A percentile compares a stretch with the other conserved stretches of the same genome.
phyloP scores from a whole-genome alignment of 768 basidiomycete genomes.

The Cyclocybe aegerita region DNA sequence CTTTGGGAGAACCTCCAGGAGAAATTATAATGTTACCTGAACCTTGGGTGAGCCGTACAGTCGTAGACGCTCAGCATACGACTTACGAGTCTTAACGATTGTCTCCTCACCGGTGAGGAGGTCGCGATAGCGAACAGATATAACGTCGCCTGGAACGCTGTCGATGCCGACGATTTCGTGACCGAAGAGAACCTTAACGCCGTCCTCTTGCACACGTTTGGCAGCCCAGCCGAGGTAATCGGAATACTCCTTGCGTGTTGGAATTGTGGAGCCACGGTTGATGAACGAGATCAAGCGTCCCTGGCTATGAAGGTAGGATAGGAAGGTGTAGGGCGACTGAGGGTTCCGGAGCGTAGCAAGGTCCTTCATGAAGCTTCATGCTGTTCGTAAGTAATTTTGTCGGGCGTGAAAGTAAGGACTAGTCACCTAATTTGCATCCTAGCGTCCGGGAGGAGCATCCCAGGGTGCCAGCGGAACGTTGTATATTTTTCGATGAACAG shows the following conservation, averaged over 20 bases:
- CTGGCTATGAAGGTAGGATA: conserved; percentile 50
- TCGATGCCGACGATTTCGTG: conserved; percentile 44
- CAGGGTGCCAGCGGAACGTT: conserved; percentile 54
- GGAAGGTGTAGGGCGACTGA: conserved; percentile 49
- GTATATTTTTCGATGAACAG: conserved; percentile 51
- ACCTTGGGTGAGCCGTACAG: not conserved
- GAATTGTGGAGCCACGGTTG: conserved; percentile 49
- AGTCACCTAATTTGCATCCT: conserved; percentile 53
- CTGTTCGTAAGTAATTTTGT: conserved; percentile 1
- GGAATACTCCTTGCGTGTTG: conserved; percentile 51
- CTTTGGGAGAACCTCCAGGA: conserved; percentile 46
- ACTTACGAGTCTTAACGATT: conserved; percentile 38
- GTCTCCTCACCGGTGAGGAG: conserved; percentile 32
- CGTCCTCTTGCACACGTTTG: conserved; percentile 38
- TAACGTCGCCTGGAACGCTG: conserved; percentile 29
- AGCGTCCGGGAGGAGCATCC: conserved; percentile 51
- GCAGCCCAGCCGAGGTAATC: conserved; percentile 58
- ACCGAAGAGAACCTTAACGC: conserved; percentile 43
- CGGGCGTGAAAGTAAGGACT: not conserved
- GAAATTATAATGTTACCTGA: conserved; percentile 50
- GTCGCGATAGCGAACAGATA: conserved; percentile 37
- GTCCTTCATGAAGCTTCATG: conserved; percentile 48
- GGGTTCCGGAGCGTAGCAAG: conserved; percentile 53
- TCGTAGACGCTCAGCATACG: not conserved
- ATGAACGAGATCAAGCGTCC: conserved; percentile 51